Conservation (phyloP, 306 rosid genomes). For the Vigna nakashimae region DNA sequence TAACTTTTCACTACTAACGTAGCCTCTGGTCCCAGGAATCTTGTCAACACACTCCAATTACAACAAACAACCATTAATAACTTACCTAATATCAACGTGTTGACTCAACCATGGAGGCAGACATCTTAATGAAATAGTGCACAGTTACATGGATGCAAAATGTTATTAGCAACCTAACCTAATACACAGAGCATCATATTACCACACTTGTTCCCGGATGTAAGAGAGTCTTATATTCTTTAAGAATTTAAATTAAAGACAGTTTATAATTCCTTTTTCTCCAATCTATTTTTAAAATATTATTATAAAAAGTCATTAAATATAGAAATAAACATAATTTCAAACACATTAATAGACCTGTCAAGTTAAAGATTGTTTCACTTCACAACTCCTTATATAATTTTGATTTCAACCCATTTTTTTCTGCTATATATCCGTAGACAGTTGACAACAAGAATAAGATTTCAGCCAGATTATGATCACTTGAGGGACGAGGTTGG, state of each 20-base stretch:
- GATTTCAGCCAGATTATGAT: neutral
- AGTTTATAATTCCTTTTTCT: no score
- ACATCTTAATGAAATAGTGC: neutral
- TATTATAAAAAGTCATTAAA: no score
- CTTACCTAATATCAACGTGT: neutral
- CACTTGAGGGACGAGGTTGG: neutral
- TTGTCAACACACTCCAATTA: constrained; percentile 12
- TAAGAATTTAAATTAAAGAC: no score
- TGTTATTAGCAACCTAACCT: neutral
- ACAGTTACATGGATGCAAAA: neutral
- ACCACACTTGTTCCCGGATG: no score
- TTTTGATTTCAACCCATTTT: no score
- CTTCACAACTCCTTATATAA: no score
- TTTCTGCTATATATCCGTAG: neutral
- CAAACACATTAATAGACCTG: no score
- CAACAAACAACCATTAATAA: neutral
- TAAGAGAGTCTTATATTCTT: no score
- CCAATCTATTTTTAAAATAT: no score
- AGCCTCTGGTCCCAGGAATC: constrained; percentile 33
- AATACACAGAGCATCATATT: neutral
- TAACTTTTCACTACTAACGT: neutral
- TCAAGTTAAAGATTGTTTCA: no score
- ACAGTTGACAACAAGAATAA: neutral
- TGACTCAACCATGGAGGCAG: neutral
- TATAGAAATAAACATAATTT: no score